Conservation (phyloP, 345 rosid genomes). For the Salix exigua region DNA sequence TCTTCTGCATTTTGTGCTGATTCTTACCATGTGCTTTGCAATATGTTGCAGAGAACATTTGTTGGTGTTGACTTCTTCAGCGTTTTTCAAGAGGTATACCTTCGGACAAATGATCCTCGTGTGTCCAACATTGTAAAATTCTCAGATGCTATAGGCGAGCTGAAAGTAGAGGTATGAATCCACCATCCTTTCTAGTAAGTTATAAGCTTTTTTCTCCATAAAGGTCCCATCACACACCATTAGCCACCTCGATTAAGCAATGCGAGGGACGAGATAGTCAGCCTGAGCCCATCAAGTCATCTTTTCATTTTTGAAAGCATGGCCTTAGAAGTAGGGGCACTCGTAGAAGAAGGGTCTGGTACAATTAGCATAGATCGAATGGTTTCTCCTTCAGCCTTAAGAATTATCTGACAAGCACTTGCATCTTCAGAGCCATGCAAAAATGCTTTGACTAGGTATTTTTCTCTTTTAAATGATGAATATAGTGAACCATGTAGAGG, state of each 20-base stretch:
- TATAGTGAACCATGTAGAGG: neutral
- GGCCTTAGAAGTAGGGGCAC: too few species aligned
- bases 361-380: too few species aligned
- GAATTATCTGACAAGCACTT: neutral
- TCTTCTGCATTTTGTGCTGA: neutral
- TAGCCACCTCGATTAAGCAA: too few species aligned
- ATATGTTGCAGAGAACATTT: slow-evolving; percentile 72
- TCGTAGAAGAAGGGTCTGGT: too few species aligned
- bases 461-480: neutral
- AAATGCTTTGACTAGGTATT: neutral
- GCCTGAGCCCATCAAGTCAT: too few species aligned
- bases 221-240: too few species aligned
- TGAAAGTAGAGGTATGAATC: slow-evolving; percentile 78
- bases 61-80: slow-evolving; percentile 83
- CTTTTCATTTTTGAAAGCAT: too few species aligned
- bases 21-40: neutral
- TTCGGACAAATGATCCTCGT: slow-evolving; percentile 73
- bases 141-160: slow-evolving; percentile 83
- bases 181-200: neutral
- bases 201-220: too few species aligned
- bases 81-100: slow-evolving; percentile 85
- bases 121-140: slow-evolving; percentile 79
- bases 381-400: too few species aligned
- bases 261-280: too few species aligned
- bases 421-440: neutral